Base-by-base conservation (phyloP, 1,284 basidiomycete species). In the Rhizoctonia solani region DNA sequence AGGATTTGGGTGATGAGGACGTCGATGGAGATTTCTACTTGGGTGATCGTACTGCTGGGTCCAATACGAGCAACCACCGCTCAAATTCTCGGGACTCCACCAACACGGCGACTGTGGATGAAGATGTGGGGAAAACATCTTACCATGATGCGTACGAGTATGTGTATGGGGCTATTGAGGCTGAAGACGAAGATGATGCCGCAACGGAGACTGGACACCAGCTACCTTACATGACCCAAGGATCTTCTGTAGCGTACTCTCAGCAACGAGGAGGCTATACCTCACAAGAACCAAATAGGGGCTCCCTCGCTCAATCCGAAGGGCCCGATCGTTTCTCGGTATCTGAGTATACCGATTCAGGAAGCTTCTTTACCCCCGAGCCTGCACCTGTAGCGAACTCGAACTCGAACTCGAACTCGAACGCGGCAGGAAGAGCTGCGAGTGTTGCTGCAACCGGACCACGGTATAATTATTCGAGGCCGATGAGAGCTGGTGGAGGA, bases 111-210 rank as follows among this genome's bases (percentile, higher is more conserved):
- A n/a, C n/a, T n/a, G n/a, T n/a, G n/a, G n/a, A n/a, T n/a, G 61
- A 65, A 4, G 61, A 65, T 25, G 13, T 65, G 39, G 61, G 61
- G n/a, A 65, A 41, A 13, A 65, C 61, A 29, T 32, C 61, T 1
- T 65, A 65, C 27, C 37, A 65, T 21, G 61, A 65, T 21, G 61
- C 61, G 25, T 65, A 65, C 61, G 61, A 65, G 50, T 65, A 65
- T 30, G 61, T 65, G 1, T 65, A 65, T 39, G 61, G 61, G 23
- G 61, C 50, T 3, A 65, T 65, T 39, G 61, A 65, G 39, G 61
- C 49, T 6, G 61, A 65, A 19, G 61, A 65, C 29, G 30, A 46
- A 44, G 46, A 46, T 1, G 49, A 42, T 37, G 37, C 37, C 19
- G 50, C 25, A 32, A 53, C 50, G 3, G 50, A 53, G 16, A 53